A percentile compares a stretch with the other conserved stretches of the same genome.
Conservation (phyloP, 2,329 filamentous ascomycete species). For the Monosporascus sp. region DNA sequence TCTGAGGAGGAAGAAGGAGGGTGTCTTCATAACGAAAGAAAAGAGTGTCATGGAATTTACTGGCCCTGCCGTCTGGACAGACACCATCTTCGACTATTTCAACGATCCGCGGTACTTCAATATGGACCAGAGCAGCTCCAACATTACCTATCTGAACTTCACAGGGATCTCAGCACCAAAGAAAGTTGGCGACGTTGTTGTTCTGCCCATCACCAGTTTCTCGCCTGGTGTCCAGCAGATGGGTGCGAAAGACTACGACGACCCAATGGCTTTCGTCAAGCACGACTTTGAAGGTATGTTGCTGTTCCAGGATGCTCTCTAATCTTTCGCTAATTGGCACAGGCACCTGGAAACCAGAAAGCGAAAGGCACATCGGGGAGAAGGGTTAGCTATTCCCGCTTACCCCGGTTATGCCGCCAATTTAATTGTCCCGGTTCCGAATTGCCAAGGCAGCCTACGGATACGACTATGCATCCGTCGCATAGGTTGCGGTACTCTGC, state of each 20-base stretch:
- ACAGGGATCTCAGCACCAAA: slow-evolving; percentile 78
- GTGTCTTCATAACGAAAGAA: slow-evolving; percentile 45
- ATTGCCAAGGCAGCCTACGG: too few species aligned
- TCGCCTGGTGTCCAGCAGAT: slow-evolving; percentile 92
- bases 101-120: slow-evolving; percentile 89
- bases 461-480: too few species aligned
- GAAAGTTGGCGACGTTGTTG: slow-evolving; percentile 87
- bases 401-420: slow-evolving; percentile 3
- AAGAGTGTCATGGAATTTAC: slow-evolving; percentile 89
- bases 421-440: too few species aligned
- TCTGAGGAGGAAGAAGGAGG: slow-evolving; percentile 62
- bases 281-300: slow-evolving; percentile 87
- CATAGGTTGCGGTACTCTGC: too few species aligned
- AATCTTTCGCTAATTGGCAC: neutral
- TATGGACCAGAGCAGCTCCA: slow-evolving; percentile 61
- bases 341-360: slow-evolving; percentile 75
- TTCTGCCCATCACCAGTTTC: slow-evolving; percentile 95
- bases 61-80: slow-evolving; percentile 91
- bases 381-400: slow-evolving; percentile 21
- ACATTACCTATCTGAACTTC: slow-evolving; percentile 83
- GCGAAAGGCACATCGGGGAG: slow-evolving; percentile 63
- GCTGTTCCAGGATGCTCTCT: neutral
- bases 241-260: slow-evolving; percentile 80
- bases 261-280: slow-evolving; percentile 96
- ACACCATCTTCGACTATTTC: slow-evolving; percentile 86